phyloP scores from a whole-genome alignment of 495 filamentous ascomycete genomes.

The Copromyces sp. region DNA sequence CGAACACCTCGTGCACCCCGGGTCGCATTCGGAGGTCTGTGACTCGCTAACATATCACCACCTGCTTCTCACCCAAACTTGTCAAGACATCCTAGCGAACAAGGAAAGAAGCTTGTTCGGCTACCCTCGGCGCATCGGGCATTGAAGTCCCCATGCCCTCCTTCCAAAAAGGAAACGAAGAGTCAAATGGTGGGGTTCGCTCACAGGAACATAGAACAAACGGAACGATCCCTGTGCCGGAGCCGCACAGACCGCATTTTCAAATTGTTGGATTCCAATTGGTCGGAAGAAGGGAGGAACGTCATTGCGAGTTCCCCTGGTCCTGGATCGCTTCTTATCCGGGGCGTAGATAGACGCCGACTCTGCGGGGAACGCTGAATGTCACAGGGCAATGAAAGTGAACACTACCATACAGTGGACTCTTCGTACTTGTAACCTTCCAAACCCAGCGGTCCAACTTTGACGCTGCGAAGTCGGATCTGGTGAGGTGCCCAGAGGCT shows the following conservation, averaged over 20 bases:
- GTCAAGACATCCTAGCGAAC: background rate
- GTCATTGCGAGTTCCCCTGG: slow-evolving; percentile 13
- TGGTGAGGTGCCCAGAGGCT: background rate
- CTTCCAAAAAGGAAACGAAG: background rate
- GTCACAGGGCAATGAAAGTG: no score
- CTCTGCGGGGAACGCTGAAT: background rate
- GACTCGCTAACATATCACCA: background rate
- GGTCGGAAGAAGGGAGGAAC: slow-evolving; percentile 11
- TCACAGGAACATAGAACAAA: background rate
- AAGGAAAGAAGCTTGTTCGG: background rate
- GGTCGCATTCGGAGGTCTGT: background rate
- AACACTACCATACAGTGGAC: background rate
- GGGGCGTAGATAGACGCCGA: background rate
- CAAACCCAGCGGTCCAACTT: background rate
- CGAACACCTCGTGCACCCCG: no score
- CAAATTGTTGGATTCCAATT: slow-evolving; percentile 20
- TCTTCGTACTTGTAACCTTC: background rate
- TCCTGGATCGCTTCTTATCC: background rate
- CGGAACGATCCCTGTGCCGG: background rate
- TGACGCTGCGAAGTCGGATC: background rate
- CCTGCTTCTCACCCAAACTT: background rate
- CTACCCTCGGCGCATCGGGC: slow-evolving; percentile 2
- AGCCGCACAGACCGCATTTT: slow-evolving; percentile 11
- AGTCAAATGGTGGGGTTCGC: background rate
- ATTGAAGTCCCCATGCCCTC: background rate